Base-by-base conservation (phyloP, 345 rosid species). In the Lepidium africanum region DNA sequence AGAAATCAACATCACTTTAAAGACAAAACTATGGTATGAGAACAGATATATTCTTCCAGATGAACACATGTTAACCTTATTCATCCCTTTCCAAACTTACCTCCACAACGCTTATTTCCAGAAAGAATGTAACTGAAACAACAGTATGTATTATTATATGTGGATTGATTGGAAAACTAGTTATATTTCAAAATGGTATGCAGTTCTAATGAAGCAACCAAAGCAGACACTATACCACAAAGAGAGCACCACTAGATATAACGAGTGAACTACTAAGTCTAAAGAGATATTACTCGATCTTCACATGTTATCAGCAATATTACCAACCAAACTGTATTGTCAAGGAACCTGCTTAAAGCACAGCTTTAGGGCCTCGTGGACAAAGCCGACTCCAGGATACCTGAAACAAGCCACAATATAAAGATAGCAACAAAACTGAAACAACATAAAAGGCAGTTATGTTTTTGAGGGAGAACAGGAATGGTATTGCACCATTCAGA, bases 401-500 rank as follows among this genome's bases (percentile, higher is more conserved):
- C 76, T 72, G 66, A 39, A 72, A 65, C 53, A 72, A 65, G 38
- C 52, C 14, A n/a, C 71, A 64, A 55, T 55, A 56, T 72, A 51
- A 72, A 65, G 27, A 72, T 38, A 55, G 25, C 59, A 3, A 50
- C 52, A 43, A 36, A 6, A 37, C 16, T 38, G 39, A 57, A 21
- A 41, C 19, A 27, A 11, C 42, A 69, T 9, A 32, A 55, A 27
- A 64, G 7, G 37, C 76, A 38, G 32, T 21, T 39, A 47, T 60
- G 64, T 52, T 65, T 30, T 32, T 72, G 12, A 57, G 64, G 42
- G 43, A 71, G 53, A 56, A 62, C 40, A 54, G 33, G 56, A 70
- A 76, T 58, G 73, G 63, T 48, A 63, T 72, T 63, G 65, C 63
- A 77, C 73, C 78, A 74, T 50, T 75, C 17, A 65, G 46, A 72